A percentile compares a stretch with the other conserved stretches of the same genome.
Conservation (phyloP, 2,329 filamentous ascomycete genomes). For the Penicillium sp. region DNA sequence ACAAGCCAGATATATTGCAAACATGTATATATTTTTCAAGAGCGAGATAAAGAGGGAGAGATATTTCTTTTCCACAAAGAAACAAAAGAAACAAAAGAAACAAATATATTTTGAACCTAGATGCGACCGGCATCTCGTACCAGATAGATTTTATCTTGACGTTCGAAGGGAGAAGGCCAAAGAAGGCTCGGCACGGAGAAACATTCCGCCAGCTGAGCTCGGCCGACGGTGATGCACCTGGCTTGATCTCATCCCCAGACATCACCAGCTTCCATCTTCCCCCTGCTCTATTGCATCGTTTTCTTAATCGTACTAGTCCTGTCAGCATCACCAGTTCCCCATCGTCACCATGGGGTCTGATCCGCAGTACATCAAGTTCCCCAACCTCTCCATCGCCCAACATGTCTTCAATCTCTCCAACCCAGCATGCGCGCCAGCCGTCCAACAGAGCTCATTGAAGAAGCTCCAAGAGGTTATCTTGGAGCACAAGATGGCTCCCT, state of each 20-base stretch:
- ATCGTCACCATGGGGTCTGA: constrained; percentile 58
- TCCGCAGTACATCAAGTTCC: constrained; percentile 65
- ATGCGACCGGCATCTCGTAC: neutral
- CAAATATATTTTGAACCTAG: neutral
- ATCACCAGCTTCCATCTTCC: constrained; percentile 17
- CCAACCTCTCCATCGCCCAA: constrained; percentile 63
- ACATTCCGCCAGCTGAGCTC: constrained; percentile 40
- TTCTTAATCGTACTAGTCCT: neutral
- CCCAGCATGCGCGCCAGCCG: constrained; percentile 53
- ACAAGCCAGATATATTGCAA: neutral
- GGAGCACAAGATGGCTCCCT: constrained; percentile 65
- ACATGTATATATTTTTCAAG: neutral
- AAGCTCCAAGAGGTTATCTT: constrained; percentile 63
- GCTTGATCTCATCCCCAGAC: constrained; percentile 20
- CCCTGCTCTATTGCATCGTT: constrained; percentile 8
- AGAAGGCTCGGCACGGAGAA: constrained; percentile 28
- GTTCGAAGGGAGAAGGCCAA: neutral
- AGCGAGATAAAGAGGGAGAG: neutral
- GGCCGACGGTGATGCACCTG: constrained; percentile 22
- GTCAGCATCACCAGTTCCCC: constrained; percentile 10
- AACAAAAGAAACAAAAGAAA: neutral
- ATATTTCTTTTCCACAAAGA: neutral
- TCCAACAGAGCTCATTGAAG: constrained; percentile 59
- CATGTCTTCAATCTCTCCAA: constrained; percentile 68
- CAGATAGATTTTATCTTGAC: neutral